Conservation (phyloP, 306 rosid genomes). For the Citrullus colocynthis region DNA sequence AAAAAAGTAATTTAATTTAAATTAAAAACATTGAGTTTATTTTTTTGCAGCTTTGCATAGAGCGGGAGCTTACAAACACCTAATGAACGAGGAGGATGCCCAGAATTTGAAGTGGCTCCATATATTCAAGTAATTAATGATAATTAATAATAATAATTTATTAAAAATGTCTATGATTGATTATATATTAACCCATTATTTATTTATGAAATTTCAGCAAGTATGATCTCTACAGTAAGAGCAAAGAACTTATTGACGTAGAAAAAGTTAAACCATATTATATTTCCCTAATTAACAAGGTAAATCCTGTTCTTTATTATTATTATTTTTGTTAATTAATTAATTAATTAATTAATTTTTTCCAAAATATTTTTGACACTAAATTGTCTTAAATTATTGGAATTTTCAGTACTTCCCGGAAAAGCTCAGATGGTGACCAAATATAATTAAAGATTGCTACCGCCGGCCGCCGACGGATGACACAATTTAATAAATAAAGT, state of each 20-base stretch:
- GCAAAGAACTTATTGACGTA: conserved; percentile 48
- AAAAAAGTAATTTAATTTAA: no score
- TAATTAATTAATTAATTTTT: background rate
- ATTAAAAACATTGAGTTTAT: background rate
- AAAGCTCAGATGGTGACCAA: background rate
- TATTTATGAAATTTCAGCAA: conserved; percentile 29
- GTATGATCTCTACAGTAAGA: conserved; percentile 79
- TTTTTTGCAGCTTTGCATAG: conserved; percentile 37
- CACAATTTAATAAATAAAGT: background rate
- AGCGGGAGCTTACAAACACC: conserved; percentile 40
- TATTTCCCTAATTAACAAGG: conserved; percentile 61
- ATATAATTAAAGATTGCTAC: background rate
- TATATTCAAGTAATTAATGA: conserved; percentile 30
- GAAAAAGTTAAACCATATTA: conserved; percentile 72
- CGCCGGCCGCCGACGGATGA: background rate
- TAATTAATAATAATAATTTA: no score
- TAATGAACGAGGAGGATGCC: conserved; percentile 45
- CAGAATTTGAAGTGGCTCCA: conserved; percentile 54
- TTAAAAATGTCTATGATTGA: background rate
- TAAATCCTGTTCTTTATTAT: background rate
- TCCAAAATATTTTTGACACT: background rate
- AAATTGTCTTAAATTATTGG: background rate
- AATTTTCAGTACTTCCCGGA: conserved; percentile 7
- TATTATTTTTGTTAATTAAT: background rate
- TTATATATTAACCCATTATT: background rate